Percentiles rank a stretch among this genome's conserved stretches.
phyloP scores from a whole-genome alignment of 1,284 basidiomycete genomes.

The Naganishia sp. region DNA sequence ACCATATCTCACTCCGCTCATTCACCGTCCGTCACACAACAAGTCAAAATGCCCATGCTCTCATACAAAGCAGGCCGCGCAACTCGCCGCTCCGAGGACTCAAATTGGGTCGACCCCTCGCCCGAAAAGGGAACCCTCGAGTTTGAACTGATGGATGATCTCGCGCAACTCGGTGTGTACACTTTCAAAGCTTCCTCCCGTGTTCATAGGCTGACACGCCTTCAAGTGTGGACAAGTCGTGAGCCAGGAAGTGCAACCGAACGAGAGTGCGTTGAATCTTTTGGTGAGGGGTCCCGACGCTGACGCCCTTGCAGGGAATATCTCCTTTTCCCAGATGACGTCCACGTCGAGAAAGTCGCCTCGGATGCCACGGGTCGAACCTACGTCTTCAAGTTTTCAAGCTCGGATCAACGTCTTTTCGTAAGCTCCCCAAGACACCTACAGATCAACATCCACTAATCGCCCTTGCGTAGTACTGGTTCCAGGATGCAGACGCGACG shows the following conservation, averaged over 20 bases:
- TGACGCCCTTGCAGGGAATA: slow-evolving; percentile 42
- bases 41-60: slow-evolving; percentile 36
- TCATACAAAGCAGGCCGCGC: slow-evolving; percentile 49
- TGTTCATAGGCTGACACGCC: not conserved
- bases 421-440: slow-evolving; percentile 38
- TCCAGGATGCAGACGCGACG: slow-evolving; percentile 43
- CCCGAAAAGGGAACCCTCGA: slow-evolving; percentile 51
- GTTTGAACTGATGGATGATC: slow-evolving; percentile 45
- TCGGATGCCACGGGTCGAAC: slow-evolving; percentile 49
- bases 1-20: not conserved
- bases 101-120: slow-evolving; percentile 52
- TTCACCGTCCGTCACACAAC: not conserved
- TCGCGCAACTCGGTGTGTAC: slow-evolving; percentile 47
- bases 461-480: slow-evolving; percentile 48
- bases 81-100: slow-evolving; percentile 40
- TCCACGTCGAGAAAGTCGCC: slow-evolving; percentile 47
- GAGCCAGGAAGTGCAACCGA: slow-evolving; percentile 38
- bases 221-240: slow-evolving; percentile 47
- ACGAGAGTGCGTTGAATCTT: slow-evolving; percentile 41
- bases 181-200: not conserved
- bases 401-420: slow-evolving; percentile 51
- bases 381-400: slow-evolving; percentile 51
- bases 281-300: not conserved
- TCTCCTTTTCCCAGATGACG: slow-evolving; percentile 54
- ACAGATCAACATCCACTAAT: not conserved